phyloP scores from a whole-genome alignment of 169 alveolate genomes.

The Prorocentrum cordatum region DNA sequence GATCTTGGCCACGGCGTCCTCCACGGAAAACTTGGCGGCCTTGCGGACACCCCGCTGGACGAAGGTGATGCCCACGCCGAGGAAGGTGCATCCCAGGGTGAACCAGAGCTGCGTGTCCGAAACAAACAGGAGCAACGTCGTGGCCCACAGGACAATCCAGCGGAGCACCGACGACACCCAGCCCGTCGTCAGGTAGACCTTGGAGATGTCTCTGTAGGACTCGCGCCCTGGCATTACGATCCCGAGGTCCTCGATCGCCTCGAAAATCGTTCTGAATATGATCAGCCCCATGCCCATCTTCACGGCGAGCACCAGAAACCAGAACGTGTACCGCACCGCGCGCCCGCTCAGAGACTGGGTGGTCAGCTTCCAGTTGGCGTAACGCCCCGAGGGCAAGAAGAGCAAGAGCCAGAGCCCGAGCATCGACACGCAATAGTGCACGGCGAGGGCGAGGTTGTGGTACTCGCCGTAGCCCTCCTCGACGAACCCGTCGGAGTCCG shows the following conservation, averaged over 20 bases:
- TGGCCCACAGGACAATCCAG: slow-evolving; percentile 19
- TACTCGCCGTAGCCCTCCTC: no score
- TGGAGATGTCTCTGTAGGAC: slow-evolving; percentile 5
- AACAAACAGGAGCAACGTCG: slow-evolving; percentile 41
- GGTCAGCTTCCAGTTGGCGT: background rate
- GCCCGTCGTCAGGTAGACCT: slow-evolving; percentile 17
- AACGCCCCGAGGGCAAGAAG: background rate
- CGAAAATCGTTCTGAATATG: slow-evolving; percentile 25
- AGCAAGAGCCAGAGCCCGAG: no score
- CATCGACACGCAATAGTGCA: no score
- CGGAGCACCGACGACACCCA: background rate
- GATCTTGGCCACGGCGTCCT: slow-evolving; percentile 56
- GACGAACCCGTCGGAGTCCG: no score
- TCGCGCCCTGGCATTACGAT: slow-evolving; percentile 48
- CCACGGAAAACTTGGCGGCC: slow-evolving; percentile 7
- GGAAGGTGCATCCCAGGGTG: slow-evolving; percentile 46
- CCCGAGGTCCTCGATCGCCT: slow-evolving; percentile 13
- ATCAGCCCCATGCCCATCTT: slow-evolving; percentile 23
- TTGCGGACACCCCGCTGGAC: slow-evolving; percentile 67
- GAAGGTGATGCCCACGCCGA: slow-evolving; percentile 29
- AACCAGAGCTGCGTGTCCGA: slow-evolving; percentile 64
- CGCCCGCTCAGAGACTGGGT: background rate
- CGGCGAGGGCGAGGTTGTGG: no score
- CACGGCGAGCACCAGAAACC: slow-evolving; percentile 21
- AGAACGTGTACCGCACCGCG: background rate